Conservation (phyloP, 306 rosid genomes). For the Pyrus betulifolia region DNA sequence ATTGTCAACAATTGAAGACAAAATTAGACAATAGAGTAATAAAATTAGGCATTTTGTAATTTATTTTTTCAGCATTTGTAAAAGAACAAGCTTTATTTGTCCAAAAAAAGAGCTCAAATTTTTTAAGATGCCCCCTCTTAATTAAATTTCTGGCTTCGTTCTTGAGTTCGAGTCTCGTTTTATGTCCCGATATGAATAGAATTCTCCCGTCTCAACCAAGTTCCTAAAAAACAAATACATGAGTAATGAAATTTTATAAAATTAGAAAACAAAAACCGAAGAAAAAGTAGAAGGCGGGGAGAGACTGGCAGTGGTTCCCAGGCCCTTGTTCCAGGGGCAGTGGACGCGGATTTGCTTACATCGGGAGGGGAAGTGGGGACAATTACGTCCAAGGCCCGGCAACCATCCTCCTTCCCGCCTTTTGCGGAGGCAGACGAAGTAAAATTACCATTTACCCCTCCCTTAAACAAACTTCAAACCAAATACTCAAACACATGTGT, state of each 20-base stretch:
- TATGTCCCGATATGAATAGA: no score
- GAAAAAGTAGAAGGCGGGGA: background rate
- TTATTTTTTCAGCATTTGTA: no score
- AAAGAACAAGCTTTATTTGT: no score
- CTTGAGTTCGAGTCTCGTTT: no score
- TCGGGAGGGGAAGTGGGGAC: conserved; percentile 14
- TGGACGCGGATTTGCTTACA: conserved; percentile 6
- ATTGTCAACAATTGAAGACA: no score
- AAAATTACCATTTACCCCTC: background rate
- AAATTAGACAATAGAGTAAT: no score
- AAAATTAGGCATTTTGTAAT: no score
- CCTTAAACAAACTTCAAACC: background rate
- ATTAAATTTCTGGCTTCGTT: no score
- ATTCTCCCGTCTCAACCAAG: no score
- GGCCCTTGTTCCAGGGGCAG: conserved; percentile 3
- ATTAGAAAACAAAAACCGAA: background rate
- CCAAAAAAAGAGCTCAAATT: no score
- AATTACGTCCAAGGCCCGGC: conserved; percentile 67
- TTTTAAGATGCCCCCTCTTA: no score
- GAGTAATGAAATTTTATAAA: background rate
- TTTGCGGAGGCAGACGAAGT: conserved; percentile 28
- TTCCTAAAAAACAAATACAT: no score
- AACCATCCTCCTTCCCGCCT: conserved; percentile 50
- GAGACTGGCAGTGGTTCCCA: background rate
- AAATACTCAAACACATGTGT: background rate